These are phyloP conservation scores for Jaapia argillacea DNA, from an alignment of 768 basidiomycete species.

Conservation along the genomic window DNA sequence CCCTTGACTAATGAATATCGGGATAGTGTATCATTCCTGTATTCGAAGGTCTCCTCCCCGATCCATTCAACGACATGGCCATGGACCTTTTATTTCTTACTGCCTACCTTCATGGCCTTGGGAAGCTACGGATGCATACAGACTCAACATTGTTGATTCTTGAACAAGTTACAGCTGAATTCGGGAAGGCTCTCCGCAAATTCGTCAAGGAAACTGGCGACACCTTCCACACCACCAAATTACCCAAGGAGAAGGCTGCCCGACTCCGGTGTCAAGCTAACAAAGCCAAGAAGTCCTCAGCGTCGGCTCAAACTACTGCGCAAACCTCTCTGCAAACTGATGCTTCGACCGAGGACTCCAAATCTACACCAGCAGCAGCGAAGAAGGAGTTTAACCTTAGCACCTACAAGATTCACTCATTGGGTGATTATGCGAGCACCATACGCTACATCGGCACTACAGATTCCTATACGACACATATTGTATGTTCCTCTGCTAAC, in stretches of 20 bases:
- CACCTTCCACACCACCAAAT: conserved; percentile 7
- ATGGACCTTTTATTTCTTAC: conserved; percentile 14
- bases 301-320: no score
- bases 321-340: no score
- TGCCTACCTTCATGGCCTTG: conserved; percentile 15
- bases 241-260: conserved; percentile 6
- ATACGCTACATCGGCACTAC: conserved; percentile 11
- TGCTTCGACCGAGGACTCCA: no score
- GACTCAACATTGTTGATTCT: conserved; percentile 10
- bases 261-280: conserved; percentile 8
- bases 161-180: neutral
- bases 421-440: conserved; percentile 9
- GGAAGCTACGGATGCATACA: conserved; percentile 18
- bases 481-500: conserved; percentile 16
- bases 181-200: conserved; percentile 5
- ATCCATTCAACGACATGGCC: conserved; percentile 12
- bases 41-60: conserved; percentile 14
- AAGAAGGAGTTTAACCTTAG: conserved; percentile 8
- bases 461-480: conserved; percentile 17
- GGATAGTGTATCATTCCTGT: conserved; percentile 16
- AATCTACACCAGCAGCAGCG: no score
- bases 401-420: conserved; percentile 18
- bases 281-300: no score
- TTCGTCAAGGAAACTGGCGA: conserved; percentile 9
- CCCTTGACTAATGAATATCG: no score